phyloP scores from a whole-genome alignment of 2,329 filamentous ascomycete species.

The Arthrobotrys conoides region DNA sequence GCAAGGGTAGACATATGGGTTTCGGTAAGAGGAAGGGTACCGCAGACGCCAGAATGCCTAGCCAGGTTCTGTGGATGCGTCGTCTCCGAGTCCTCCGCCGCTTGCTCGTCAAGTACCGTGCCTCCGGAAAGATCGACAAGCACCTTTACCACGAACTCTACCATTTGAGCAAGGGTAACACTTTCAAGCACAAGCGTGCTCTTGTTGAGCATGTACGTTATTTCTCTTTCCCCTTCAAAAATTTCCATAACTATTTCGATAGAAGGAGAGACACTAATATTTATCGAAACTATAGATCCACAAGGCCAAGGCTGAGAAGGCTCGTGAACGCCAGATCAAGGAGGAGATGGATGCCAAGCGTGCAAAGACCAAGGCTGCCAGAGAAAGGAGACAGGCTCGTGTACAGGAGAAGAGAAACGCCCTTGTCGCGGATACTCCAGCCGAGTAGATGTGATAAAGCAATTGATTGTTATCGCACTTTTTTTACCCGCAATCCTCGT shows the following conservation, averaged over 20 bases:
- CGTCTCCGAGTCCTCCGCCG: constrained; percentile 99
- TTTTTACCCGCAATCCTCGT: constrained; percentile 27
- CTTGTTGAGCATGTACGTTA: constrained; percentile 98
- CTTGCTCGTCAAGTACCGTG: constrained; percentile 99
- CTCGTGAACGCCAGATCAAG: constrained; percentile 94
- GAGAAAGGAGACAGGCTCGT: constrained; percentile 97
- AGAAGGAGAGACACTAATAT: constrained; percentile 5
- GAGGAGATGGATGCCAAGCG: constrained; percentile 99
- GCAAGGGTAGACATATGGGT: constrained; percentile 96
- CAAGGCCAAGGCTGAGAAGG: constrained; percentile 99
- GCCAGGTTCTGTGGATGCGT: constrained; percentile 99
- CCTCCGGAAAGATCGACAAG: constrained; percentile 99
- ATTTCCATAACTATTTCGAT: neutral
- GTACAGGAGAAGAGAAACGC: constrained; percentile 90
- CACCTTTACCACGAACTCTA: constrained; percentile 99
- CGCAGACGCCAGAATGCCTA: constrained; percentile 96
- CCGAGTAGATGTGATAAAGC: constrained; percentile 42
- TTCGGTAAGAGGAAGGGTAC: constrained; percentile 99
- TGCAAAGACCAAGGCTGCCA: constrained; percentile 99
- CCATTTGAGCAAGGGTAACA: constrained; percentile 99
- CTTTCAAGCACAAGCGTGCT: constrained; percentile 99
- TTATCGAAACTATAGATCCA: constrained; percentile 79
- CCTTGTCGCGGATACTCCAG: constrained; percentile 77
- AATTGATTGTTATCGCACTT: constrained; percentile 39
- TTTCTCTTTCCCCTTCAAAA: constrained; percentile 59